Conservation (phyloP, 257 asterid species). For the Solanum okadae region DNA sequence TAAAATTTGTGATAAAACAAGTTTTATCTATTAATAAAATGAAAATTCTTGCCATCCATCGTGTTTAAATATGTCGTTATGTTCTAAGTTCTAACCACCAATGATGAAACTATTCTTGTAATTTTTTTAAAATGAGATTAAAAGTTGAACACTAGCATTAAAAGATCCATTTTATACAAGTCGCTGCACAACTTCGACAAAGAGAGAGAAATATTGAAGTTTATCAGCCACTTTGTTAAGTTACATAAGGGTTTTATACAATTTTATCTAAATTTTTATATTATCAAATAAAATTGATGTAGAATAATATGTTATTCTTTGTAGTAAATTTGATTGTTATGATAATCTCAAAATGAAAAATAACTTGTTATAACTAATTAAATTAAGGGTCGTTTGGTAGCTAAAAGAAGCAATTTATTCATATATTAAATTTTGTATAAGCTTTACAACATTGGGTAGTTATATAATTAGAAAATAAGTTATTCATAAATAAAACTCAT, state of each 20-base stretch:
- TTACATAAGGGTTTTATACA: neutral
- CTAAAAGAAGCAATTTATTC: no score
- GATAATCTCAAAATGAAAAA: neutral
- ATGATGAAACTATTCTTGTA: neutral
- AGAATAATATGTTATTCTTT: neutral
- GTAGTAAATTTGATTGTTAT: neutral
- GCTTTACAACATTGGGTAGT: no score
- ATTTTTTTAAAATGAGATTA: neutral
- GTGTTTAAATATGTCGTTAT: neutral
- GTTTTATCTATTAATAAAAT: neutral
- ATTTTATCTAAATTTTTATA: neutral
- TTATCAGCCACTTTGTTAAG: neutral
- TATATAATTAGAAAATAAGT: no score
- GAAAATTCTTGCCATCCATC: neutral
- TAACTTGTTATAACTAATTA: neutral
- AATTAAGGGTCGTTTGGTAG: no score
- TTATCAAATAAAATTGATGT: neutral
- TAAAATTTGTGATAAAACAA: neutral
- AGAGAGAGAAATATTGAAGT: neutral
- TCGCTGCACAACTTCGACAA: neutral
- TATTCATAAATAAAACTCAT: no score
- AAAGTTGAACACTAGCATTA: neutral
- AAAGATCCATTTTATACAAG: neutral
- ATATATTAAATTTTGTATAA: no score
- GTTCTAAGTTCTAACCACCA: neutral